Evolutionary conservation across 768 basidiomycete species (phyloP).

Genomic region (Botryobasidium botryosum): DNA sequence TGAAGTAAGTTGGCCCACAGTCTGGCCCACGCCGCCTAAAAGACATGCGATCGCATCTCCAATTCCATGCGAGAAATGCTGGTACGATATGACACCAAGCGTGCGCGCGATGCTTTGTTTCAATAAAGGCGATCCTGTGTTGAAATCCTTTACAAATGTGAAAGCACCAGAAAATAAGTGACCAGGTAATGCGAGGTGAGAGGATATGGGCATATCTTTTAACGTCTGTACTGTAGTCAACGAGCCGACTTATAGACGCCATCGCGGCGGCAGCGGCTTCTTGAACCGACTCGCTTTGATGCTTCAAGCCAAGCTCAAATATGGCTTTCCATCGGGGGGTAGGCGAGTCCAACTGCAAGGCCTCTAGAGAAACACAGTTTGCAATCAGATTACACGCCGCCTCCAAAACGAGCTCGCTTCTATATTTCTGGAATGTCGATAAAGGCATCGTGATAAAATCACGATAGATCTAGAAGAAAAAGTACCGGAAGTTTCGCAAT

Average conservation of each 20-base stretch:
- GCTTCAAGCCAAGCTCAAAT: slow-evolving; percentile 55
- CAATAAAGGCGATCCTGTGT: slow-evolving; percentile 29
- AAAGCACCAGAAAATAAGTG: not conserved
- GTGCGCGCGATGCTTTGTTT: slow-evolving; percentile 62
- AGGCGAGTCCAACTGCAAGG: slow-evolving; percentile 23
- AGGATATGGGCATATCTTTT: slow-evolving; percentile 47
- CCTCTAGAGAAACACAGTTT: slow-evolving; percentile 39
- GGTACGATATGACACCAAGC: slow-evolving; percentile 53
- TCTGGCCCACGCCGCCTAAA: slow-evolving; percentile 37
- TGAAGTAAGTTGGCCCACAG: slow-evolving; percentile 24
- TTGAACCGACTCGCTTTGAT: slow-evolving; percentile 46
- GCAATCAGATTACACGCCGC: slow-evolving; percentile 60
- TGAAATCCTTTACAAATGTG: slow-evolving; percentile 37
- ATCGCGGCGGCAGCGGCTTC: slow-evolving; percentile 59
- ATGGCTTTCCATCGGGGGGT: slow-evolving; percentile 46
- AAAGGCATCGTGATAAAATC: no score
- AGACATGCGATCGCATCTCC: slow-evolving; percentile 39
- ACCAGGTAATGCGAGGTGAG: slow-evolving; percentile 6
- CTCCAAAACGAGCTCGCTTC: slow-evolving; percentile 53
- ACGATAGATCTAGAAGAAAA: no score
- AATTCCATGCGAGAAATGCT: slow-evolving; percentile 35
- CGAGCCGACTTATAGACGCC: slow-evolving; percentile 46
- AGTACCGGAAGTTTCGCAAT: no score
- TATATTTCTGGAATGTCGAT: slow-evolving; percentile 39
- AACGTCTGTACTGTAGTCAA: slow-evolving; percentile 45